These are phyloP conservation scores for Metarhizium anisopliae DNA, from an alignment of 2,329 filamentous ascomycete species.

Conservation along the genomic window DNA sequence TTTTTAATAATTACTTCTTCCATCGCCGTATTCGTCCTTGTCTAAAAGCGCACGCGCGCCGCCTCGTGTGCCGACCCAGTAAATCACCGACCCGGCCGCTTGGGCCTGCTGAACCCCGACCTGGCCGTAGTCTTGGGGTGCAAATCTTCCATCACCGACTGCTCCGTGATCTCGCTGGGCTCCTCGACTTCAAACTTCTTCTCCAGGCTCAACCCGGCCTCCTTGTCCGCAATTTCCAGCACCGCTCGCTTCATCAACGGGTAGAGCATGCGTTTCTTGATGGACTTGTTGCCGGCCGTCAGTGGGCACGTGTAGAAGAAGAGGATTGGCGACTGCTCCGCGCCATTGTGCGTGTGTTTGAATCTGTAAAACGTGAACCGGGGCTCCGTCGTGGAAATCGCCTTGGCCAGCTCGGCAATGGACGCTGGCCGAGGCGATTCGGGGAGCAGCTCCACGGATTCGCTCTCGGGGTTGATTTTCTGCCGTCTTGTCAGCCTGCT, in stretches of 20 bases:
- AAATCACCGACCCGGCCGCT: constrained; percentile 60
- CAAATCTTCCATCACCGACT: constrained; percentile 55
- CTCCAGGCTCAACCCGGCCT: constrained; percentile 56
- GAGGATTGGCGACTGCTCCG: constrained; percentile 50
- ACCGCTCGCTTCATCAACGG: constrained; percentile 62
- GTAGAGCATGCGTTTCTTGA: constrained; percentile 82
- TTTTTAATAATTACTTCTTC: neutral
- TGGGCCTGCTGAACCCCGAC: constrained; percentile 66
- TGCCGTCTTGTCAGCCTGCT: constrained; percentile 18
- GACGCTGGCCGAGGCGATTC: constrained; percentile 41
- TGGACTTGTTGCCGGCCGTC: constrained; percentile 53
- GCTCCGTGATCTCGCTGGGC: constrained; percentile 61
- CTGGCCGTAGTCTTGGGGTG: constrained; percentile 58
- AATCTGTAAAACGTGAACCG: constrained; percentile 73
- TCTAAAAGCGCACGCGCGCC: neutral
- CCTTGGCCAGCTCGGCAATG: constrained; percentile 46
- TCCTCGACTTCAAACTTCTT: constrained; percentile 64
- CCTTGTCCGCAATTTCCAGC: constrained; percentile 53
- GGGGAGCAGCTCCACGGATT: constrained; percentile 58
- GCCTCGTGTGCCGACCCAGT: neutral
- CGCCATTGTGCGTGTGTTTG: constrained; percentile 44
- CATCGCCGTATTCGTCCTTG: constrained; percentile 1
- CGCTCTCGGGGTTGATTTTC: constrained; percentile 64
- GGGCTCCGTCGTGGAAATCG: constrained; percentile 60
- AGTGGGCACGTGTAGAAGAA: constrained; percentile 79